Evolutionary conservation across 108 stramenopile genomes (phyloP), one percentile per base, ranked within the genome.

Genomic region (Licmophora abbreviata): DNA sequence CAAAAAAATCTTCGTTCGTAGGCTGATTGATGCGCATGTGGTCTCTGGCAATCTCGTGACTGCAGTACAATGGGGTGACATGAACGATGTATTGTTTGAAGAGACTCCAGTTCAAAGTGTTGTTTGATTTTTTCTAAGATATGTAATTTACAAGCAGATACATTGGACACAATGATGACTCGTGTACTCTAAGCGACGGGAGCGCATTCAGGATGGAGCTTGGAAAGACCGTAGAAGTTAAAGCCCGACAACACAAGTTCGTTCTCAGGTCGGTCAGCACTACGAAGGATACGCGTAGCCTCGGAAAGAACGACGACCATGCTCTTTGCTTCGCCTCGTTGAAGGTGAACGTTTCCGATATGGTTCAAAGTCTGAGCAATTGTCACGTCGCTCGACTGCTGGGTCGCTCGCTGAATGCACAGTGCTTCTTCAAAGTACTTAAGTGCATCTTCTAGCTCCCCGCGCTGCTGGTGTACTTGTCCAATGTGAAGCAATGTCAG

Each of bases 151-250:
- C n/a, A n/a, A n/a, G n/a, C n/a, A n/a, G n/a, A n/a, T n/a, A n/a
- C n/a, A n/a, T n/a, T n/a, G n/a, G n/a, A n/a, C n/a, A n/a, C n/a
- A n/a, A n/a, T n/a, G n/a, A n/a, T n/a, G n/a, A n/a, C n/a, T n/a
- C n/a, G n/a, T n/a, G n/a, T n/a, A 4, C 4, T 32, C n/a, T 37
- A 77, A n/a, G 80, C 75, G 5, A 63, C 56, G 14, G 80, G 58
- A 37, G 80, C 75, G 55, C 76, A 76, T 48, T 75, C 71, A 35
- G 80, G 77, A 57, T 79, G 67, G 26, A 63, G 52, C 58, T 69
- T 75, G 22, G 64, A 57, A 5, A 80, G 58, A 9, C 57, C 48
- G 41, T 75, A 80, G 48, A 68, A 75, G 43, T 73, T 69, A 40
- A 61, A 67, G 21, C 70, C 70, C n/a, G 60, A 60, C 17, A 75